These are phyloP conservation scores for Zymoseptoria pseudotritici DNA, from an alignment of 2,329 filamentous ascomycete species.

Conservation along the genomic window DNA sequence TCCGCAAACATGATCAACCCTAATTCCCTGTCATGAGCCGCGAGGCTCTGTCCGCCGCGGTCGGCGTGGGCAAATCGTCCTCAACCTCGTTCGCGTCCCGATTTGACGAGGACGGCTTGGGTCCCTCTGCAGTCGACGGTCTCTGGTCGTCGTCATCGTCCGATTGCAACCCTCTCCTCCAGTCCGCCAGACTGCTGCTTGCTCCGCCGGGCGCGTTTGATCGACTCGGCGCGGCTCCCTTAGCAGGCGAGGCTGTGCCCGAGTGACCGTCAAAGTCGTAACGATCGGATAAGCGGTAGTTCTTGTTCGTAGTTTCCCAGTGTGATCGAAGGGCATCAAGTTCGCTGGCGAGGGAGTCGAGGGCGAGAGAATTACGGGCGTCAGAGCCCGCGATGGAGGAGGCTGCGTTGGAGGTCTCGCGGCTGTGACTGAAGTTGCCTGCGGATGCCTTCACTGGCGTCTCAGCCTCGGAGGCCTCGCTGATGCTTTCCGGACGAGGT, in stretches of 20 bases:
- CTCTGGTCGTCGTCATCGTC: conserved; percentile 23
- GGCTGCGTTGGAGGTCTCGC: conserved; percentile 51
- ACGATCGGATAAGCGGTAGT: conserved; percentile 84
- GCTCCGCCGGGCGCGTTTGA: conserved; percentile 15
- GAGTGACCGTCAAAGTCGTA: conserved; percentile 58
- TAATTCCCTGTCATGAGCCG: background rate
- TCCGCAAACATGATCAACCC: background rate
- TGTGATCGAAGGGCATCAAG: conserved; percentile 82
- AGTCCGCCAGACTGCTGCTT: conserved; percentile 67
- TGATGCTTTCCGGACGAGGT: conserved; percentile 42
- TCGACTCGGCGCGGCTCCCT: conserved; percentile 10
- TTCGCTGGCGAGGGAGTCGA: conserved; percentile 87
- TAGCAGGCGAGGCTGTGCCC: conserved; percentile 4
- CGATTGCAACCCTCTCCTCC: conserved; percentile 67
- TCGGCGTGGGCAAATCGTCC: conserved; percentile 8
- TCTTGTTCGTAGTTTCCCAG: conserved; percentile 95
- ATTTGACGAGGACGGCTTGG: conserved; percentile 8
- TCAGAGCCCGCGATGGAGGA: conserved; percentile 22
- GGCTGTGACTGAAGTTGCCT: conserved; percentile 38
- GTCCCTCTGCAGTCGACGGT: background rate
- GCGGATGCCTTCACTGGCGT: conserved; percentile 15
- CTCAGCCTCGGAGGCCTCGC: conserved; percentile 31
- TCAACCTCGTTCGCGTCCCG: background rate
- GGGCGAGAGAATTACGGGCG: conserved; percentile 33
- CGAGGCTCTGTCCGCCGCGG: background rate